Evolutionary conservation across 2,329 filamentous ascomycete genomes (phyloP).

Genomic region (Coleophoma crateriformis): DNA sequence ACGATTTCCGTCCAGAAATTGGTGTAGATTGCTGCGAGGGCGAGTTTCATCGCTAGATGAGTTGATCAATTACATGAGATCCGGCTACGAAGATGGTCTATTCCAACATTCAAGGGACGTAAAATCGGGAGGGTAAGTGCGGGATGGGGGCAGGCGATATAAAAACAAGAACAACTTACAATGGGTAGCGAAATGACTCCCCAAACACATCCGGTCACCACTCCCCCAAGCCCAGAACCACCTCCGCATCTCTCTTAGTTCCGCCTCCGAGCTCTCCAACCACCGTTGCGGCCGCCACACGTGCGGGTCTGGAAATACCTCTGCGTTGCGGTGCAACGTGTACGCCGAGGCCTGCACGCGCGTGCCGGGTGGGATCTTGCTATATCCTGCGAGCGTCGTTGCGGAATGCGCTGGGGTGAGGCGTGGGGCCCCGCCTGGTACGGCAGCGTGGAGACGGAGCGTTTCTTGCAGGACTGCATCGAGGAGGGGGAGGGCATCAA

Average conservation of each 20-base stretch:
- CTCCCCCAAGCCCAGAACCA: conserved; percentile 62
- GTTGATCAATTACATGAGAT: background rate
- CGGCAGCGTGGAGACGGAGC: conserved; percentile 46
- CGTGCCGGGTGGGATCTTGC: conserved; percentile 39
- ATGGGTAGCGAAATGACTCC: conserved; percentile 56
- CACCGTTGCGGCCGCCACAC: conserved; percentile 43
- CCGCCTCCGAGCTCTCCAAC: conserved; percentile 33
- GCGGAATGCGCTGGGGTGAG: conserved; percentile 29
- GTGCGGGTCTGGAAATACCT: conserved; percentile 39
- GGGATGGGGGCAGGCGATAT: background rate
- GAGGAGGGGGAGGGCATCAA: conserved; percentile 44
- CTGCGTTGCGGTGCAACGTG: conserved; percentile 44
- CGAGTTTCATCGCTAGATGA: conserved; percentile 63
- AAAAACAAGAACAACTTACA: conserved; percentile 23
- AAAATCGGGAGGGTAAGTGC: no score
- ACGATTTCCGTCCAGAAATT: conserved; percentile 55
- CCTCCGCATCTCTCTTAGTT: conserved; percentile 24
- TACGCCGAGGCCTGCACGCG: conserved; percentile 43
- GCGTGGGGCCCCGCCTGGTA: conserved; percentile 45
- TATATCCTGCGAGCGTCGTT: conserved; percentile 18
- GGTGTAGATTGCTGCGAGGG: conserved; percentile 62
- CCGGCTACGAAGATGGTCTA: no score
- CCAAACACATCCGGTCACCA: conserved; percentile 61
- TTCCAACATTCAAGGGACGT: background rate
- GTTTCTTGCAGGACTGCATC: conserved; percentile 51